phyloP scores from a whole-genome alignment of 306 rosid species.

The Cicer judaicum region DNA sequence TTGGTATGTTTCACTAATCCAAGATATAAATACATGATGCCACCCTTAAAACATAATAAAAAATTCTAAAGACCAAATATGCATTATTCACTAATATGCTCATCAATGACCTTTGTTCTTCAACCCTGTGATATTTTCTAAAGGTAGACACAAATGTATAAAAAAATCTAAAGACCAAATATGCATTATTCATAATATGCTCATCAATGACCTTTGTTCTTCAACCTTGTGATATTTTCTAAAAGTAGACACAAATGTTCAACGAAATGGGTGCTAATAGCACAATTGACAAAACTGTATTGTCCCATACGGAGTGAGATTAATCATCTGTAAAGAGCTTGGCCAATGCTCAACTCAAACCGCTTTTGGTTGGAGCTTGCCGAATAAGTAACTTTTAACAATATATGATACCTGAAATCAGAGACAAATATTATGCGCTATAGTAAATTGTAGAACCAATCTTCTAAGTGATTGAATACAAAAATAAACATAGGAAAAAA shows the following conservation, averaged over 20 bases:
- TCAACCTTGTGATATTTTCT: conserved; percentile 23
- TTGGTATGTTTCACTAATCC: not conserved
- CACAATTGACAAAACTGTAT: not conserved
- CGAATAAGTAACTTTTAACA: not conserved
- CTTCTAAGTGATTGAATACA: conserved; percentile 27
- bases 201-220: not conserved
- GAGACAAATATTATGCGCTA: conserved; percentile 1
- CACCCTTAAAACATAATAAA: not conserved
- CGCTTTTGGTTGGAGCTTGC: conserved; percentile 12
- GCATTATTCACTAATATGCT: conserved; percentile 13
- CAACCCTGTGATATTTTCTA: conserved; percentile 24
- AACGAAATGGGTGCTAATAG: not conserved
- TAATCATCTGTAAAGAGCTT: conserved; percentile 6
- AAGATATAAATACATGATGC: conserved; percentile 26
- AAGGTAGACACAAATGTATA: not conserved
- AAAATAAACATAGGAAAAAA: not conserved
- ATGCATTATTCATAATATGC: conserved; percentile 20
- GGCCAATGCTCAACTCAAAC: not conserved
- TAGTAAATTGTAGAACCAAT: conserved; percentile 12
- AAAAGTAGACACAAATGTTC: not conserved
- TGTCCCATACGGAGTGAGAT: not conserved
- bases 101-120: not conserved
- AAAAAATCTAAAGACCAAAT: not conserved
- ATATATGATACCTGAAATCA: conserved; percentile 29
- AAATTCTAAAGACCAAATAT: not conserved